A percentile compares a stretch with the other conserved stretches of the same genome.
Evolutionary conservation across 2,329 filamentous ascomycete species (phyloP).

Genomic region (Colletotrichum incanum): DNA sequence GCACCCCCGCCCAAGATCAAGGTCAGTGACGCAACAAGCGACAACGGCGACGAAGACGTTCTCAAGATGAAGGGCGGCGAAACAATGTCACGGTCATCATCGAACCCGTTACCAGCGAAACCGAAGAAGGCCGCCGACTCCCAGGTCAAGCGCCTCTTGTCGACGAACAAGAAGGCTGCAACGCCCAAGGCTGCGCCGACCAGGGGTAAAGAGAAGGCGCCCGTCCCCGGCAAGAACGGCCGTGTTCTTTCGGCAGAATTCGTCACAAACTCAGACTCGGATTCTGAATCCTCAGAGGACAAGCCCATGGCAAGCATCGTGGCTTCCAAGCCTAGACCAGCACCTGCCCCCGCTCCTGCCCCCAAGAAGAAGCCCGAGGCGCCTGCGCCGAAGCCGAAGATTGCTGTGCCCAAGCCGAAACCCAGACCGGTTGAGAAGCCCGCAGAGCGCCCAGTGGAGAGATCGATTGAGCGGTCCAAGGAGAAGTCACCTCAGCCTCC

Average conservation of each 20-base stretch:
- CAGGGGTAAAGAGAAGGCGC: slow-evolving; percentile 59
- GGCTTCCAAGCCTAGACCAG: slow-evolving; percentile 49
- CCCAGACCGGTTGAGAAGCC: slow-evolving; percentile 47
- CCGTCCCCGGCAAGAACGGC: slow-evolving; percentile 57
- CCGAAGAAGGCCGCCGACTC: slow-evolving; percentile 71
- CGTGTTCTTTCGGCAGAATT: slow-evolving; percentile 70
- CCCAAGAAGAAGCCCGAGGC: slow-evolving; percentile 50
- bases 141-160: slow-evolving; percentile 70
- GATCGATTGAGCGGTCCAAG: slow-evolving; percentile 46
- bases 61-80: slow-evolving; percentile 58
- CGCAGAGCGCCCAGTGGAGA: slow-evolving; percentile 40
- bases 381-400: slow-evolving; percentile 51
- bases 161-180: slow-evolving; percentile 51
- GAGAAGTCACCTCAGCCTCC: slow-evolving; percentile 45
- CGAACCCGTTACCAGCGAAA: slow-evolving; percentile 66
- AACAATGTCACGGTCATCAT: slow-evolving; percentile 65
- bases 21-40: slow-evolving; percentile 57
- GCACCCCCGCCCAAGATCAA: slow-evolving; percentile 66
- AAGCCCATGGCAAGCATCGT: slow-evolving; percentile 58
- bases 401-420: slow-evolving; percentile 52
- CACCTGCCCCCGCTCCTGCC: slow-evolving; percentile 44
- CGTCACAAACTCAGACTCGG: slow-evolving; percentile 70
- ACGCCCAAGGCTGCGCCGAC: slow-evolving; percentile 57
- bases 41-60: slow-evolving; percentile 52
- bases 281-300: slow-evolving; percentile 70